Evolutionary conservation across 306 rosid genomes (phyloP).

Genomic region (Luffa acutangula): DNA sequence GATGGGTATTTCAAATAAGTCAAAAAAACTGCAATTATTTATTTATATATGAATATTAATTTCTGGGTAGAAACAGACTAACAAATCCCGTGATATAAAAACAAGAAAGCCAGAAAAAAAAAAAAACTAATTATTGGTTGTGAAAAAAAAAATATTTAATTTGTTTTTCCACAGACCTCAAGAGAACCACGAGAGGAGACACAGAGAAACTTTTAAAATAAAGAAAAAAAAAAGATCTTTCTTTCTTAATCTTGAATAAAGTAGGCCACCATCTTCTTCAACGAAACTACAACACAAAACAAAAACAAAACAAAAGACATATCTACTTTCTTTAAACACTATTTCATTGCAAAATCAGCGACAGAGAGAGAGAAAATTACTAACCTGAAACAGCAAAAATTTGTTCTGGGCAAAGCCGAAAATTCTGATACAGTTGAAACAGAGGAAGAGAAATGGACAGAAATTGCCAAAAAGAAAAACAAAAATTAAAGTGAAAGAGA

Average conservation of each 20-base stretch:
- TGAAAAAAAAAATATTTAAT: not conserved
- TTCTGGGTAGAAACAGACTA: constrained; percentile 2
- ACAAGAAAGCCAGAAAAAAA: not conserved
- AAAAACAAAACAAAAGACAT: not conserved
- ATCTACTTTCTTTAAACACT: not conserved
- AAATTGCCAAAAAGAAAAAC: not conserved
- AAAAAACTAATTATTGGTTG: not conserved
- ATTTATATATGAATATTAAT: not conserved
- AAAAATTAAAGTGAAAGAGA: not conserved
- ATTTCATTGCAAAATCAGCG: not conserved
- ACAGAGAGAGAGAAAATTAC: not conserved
- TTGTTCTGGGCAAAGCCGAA: not conserved
- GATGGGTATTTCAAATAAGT: constrained; percentile 1
- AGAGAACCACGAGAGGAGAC: not conserved
- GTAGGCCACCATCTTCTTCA: not conserved
- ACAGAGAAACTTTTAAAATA: not conserved
- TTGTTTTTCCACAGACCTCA: not conserved
- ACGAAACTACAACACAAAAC: not conserved
- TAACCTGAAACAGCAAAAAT: not conserved
- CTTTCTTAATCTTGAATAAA: not conserved
- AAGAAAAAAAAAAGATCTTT: not conserved
- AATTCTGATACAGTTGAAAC: not conserved
- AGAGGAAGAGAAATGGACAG: not conserved
- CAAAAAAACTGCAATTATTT: not conserved
- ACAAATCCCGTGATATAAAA: constrained; percentile 2